Evolutionary conservation across 2,329 filamentous ascomycete species (phyloP).

Genomic region (Cladophialophora yegresii): DNA sequence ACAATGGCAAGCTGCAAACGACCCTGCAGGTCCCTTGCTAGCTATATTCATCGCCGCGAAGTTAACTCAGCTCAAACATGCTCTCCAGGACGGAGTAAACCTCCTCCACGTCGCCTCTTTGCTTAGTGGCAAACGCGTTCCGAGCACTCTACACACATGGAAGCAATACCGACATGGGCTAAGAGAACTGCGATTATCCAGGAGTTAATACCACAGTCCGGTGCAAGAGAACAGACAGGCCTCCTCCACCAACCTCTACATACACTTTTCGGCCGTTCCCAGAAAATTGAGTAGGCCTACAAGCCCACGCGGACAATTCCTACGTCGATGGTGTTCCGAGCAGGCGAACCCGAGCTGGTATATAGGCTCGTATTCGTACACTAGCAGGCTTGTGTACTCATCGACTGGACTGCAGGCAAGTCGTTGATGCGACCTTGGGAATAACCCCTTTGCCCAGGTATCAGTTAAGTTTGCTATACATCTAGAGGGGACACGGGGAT

Average conservation of each 20-base stretch:
- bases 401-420: conserved; percentile 39
- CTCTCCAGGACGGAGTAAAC: not conserved
- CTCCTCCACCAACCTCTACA: conserved; percentile 42
- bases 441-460: too few relatives aligned
- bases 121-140: conserved; percentile 46
- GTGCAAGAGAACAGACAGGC: conserved; percentile 47
- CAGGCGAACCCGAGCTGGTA: conserved; percentile 61
- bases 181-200: conserved; percentile 53
- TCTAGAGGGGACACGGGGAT: conserved; percentile 41
- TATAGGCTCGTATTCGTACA: conserved; percentile 54
- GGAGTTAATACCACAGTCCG: conserved; percentile 50
- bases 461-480: conserved; percentile 32
- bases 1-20: not conserved
- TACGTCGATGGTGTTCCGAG: conserved; percentile 48
- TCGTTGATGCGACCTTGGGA: too few relatives aligned
- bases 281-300: conserved; percentile 44
- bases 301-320: conserved; percentile 55
- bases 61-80: not conserved
- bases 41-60: not conserved
- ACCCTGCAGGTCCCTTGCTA: not conserved
- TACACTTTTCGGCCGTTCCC: conserved; percentile 49
- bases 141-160: conserved; percentile 48
- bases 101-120: conserved; percentile 39
- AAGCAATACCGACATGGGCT: conserved; percentile 48
- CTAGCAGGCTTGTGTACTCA: conserved; percentile 39